Evolutionary conservation across 108 stramenopile genomes (phyloP).

Genomic region (Nitzschia sp.): DNA sequence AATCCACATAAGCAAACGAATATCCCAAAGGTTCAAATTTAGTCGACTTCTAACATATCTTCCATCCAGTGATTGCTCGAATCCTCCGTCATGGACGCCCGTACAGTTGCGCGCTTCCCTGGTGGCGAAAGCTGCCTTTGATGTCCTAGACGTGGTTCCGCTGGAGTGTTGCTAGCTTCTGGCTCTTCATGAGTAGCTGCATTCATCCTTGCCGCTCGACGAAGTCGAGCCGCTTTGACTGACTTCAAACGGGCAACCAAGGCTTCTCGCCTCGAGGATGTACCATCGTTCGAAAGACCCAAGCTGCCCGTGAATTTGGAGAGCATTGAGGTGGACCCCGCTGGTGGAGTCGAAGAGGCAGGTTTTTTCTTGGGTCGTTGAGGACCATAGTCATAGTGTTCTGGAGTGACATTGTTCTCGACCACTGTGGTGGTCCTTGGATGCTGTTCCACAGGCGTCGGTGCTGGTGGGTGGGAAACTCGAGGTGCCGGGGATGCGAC

Average conservation of each 20-base stretch:
- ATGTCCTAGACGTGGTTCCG: not conserved
- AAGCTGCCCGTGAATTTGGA: not conserved
- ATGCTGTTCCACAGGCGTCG: not conserved
- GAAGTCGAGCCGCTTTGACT: constrained; percentile 11
- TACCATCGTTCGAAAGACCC: not conserved
- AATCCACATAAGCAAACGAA: too few relatives aligned
- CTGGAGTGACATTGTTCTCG: too few relatives aligned
- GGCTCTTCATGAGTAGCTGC: not conserved
- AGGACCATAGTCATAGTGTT: not conserved
- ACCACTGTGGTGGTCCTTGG: too few relatives aligned
- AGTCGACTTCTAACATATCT: constrained; percentile 15
- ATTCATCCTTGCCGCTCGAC: not conserved
- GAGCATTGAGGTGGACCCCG: not conserved
- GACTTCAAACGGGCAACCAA: constrained; percentile 12
- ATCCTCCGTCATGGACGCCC: not conserved
- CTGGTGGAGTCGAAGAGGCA: not conserved
- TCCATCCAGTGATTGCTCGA: constrained; percentile 3
- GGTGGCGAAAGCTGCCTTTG: not conserved
- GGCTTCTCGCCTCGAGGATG: not conserved
- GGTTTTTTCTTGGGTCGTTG: not conserved
- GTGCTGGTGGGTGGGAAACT: not conserved
- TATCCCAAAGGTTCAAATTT: not conserved
- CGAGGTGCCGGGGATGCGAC: not conserved
- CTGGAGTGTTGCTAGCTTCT: not conserved
- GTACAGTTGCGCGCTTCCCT: not conserved